phyloP scores from a whole-genome alignment of 257 asterid genomes.

The Sherardia arvensis region DNA sequence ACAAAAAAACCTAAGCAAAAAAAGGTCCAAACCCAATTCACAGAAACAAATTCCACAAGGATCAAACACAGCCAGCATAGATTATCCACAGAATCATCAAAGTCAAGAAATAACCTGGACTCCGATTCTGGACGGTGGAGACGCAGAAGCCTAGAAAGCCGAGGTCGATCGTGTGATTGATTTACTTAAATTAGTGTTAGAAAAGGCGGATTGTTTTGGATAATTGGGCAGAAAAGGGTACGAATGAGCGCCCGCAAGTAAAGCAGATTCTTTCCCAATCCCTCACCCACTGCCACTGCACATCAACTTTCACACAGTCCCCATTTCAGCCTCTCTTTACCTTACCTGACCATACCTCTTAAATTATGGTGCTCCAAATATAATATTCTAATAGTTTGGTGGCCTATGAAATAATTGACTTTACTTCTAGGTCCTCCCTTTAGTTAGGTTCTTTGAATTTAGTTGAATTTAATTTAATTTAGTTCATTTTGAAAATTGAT shows the following conservation, averaged over 20 bases:
- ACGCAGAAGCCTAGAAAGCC: slow-evolving; percentile 34
- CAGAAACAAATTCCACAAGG: neutral
- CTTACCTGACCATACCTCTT: neutral
- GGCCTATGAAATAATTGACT: slow-evolving; percentile 1
- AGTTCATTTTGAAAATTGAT: too few species aligned
- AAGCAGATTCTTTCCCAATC: slow-evolving; percentile 3
- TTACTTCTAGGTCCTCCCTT: neutral
- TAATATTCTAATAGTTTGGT: neutral
- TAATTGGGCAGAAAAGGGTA: slow-evolving; percentile 6
- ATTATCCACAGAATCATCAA: neutral
- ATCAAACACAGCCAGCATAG: neutral
- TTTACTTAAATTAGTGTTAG: neutral
- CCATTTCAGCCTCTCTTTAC: neutral
- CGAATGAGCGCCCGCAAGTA: neutral
- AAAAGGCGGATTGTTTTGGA: neutral
- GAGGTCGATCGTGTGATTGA: slow-evolving; percentile 21
- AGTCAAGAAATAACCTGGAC: slow-evolving; percentile 16
- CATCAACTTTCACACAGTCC: neutral
- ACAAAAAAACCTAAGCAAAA: slow-evolving; percentile 1
- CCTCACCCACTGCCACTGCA: neutral
- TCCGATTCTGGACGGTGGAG: slow-evolving; percentile 13
- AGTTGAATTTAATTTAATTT: too few species aligned
- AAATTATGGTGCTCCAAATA: neutral
- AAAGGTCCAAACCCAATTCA: slow-evolving; percentile 9
- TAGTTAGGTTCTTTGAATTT: too few species aligned